A percentile compares a stretch with the other conserved stretches of the same genome.
These are phyloP conservation scores for Crithidia fasciculata DNA, from an alignment of 208 protist species.

Conservation along the genomic window DNA sequence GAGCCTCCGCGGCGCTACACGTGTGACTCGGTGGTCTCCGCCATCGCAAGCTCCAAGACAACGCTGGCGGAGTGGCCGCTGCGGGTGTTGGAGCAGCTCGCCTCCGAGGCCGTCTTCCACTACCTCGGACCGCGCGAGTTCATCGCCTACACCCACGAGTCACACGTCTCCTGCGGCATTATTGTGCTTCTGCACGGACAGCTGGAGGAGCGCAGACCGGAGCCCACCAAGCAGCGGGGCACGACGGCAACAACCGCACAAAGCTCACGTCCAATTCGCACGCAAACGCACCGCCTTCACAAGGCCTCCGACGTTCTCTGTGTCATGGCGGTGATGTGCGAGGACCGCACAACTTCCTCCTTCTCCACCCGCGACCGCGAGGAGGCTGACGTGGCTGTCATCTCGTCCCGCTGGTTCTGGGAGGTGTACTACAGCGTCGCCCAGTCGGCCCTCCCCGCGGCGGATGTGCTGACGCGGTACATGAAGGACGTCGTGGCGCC, in stretches of 20 bases:
- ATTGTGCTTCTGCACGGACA: slow-evolving; percentile 83
- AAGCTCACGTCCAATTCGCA: slow-evolving; percentile 41
- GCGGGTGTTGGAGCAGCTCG: slow-evolving; percentile 59
- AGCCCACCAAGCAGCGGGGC: slow-evolving; percentile 10
- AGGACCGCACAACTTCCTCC: slow-evolving; percentile 63
- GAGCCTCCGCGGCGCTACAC: slow-evolving; percentile 68
- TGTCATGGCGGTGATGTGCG: slow-evolving; percentile 76
- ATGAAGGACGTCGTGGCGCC: slow-evolving; percentile 64
- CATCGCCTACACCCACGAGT: slow-evolving; percentile 81
- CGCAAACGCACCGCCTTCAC: slow-evolving; percentile 41
- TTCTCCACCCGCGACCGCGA: slow-evolving; percentile 50
- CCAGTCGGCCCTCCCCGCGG: slow-evolving; percentile 34
- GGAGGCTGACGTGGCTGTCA: slow-evolving; percentile 73
- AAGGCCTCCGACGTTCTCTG: slow-evolving; percentile 67
- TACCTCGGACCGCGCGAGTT: slow-evolving; percentile 62
- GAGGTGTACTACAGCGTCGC: slow-evolving; percentile 62
- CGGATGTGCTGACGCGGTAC: slow-evolving; percentile 50
- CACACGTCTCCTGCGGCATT: slow-evolving; percentile 76
- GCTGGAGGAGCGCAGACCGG: slow-evolving; percentile 51
- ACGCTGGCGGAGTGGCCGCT: slow-evolving; percentile 67
- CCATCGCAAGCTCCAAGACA: slow-evolving; percentile 59
- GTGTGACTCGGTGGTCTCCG: slow-evolving; percentile 65
- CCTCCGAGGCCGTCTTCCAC: slow-evolving; percentile 51
- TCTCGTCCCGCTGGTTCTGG: slow-evolving; percentile 86
- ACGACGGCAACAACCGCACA: background rate